Percentiles rank a stretch among this genome's conserved stretches.
phyloP scores from a whole-genome alignment of 2,329 filamentous ascomycete species.

The Fonsecaea nubica region DNA sequence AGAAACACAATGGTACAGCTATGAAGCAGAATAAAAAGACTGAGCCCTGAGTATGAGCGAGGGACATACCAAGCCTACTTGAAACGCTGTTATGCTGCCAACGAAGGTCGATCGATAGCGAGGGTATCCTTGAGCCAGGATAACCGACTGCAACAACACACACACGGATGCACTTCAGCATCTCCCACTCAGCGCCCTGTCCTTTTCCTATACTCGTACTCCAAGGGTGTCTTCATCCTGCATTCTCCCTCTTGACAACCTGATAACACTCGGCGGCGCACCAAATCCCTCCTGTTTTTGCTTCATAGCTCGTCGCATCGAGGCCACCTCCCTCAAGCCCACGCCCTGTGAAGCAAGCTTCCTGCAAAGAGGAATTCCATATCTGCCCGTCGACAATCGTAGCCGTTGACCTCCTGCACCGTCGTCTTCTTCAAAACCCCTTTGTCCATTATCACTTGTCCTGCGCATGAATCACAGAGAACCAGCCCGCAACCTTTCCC shows the following conservation, averaged over 20 bases:
- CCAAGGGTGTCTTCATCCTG: not conserved
- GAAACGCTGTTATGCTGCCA: not conserved
- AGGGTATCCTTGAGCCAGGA: not conserved
- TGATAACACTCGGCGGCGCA: not conserved
- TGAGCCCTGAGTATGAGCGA: not conserved
- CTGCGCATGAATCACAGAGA: constrained; percentile 31
- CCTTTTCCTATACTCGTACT: not conserved
- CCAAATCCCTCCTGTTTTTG: constrained; percentile 3
- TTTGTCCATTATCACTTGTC: constrained; percentile 3
- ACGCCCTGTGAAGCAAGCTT: constrained; percentile 32
- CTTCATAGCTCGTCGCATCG: not conserved
- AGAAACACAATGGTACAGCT: not conserved
- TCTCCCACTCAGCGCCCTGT: not conserved
- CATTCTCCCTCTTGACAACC: not conserved
- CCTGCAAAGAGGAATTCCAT: constrained; percentile 34
- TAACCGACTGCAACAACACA: not conserved
- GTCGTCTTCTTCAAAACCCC: constrained; percentile 18
- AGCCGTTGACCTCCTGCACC: constrained; percentile 1
- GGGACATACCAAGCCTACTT: not conserved
- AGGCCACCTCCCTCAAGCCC: not conserved
- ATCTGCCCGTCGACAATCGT: constrained; percentile 26
- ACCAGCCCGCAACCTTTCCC: constrained; percentile 36
- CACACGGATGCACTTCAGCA: not conserved
- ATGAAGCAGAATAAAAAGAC: not conserved
- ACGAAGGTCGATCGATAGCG: not conserved